phyloP scores from a whole-genome alignment of 306 rosid species.

The Quercus cerris region DNA sequence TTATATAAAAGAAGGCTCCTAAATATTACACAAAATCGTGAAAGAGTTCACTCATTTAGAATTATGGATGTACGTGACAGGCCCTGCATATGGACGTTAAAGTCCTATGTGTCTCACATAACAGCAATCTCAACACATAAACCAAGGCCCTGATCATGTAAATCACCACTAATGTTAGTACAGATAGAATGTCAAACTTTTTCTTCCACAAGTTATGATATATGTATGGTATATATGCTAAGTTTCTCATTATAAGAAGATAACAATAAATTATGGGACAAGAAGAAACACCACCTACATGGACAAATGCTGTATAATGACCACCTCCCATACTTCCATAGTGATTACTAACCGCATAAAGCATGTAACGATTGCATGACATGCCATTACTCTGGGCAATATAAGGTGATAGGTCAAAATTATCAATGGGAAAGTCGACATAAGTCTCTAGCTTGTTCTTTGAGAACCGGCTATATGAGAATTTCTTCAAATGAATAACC shows the following conservation, averaged over 20 bases:
- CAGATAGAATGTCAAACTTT: not conserved
- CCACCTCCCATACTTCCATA: conserved; percentile 99
- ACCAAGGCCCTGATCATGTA: not conserved
- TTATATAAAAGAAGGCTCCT: not conserved
- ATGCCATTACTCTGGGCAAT: conserved; percentile 55
- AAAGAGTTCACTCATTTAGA: too few relatives aligned
- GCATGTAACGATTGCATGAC: conserved; percentile 64
- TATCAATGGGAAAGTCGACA: conserved; percentile 84
- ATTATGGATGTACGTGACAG: not conserved
- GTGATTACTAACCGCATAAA: conserved; percentile 93
- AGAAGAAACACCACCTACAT: conserved; percentile 58
- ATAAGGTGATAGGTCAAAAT: conserved; percentile 85
- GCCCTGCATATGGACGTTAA: not conserved
- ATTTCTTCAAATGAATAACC: conserved; percentile 98
- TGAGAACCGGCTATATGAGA: conserved; percentile 81
- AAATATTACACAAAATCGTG: not conserved
- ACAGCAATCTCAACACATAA: not conserved
- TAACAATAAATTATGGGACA: not conserved
- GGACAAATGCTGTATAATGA: conserved; percentile 96
- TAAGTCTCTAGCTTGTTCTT: conserved; percentile 96
- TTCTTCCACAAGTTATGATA: not conserved
- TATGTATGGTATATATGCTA: not conserved
- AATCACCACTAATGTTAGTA: not conserved
- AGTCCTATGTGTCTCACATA: not conserved
- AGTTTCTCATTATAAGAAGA: not conserved